These are phyloP conservation scores for Rhizomucor miehei DNA, from an alignment of 371 early-diverging fungal genomes.

Conservation along the genomic window DNA sequence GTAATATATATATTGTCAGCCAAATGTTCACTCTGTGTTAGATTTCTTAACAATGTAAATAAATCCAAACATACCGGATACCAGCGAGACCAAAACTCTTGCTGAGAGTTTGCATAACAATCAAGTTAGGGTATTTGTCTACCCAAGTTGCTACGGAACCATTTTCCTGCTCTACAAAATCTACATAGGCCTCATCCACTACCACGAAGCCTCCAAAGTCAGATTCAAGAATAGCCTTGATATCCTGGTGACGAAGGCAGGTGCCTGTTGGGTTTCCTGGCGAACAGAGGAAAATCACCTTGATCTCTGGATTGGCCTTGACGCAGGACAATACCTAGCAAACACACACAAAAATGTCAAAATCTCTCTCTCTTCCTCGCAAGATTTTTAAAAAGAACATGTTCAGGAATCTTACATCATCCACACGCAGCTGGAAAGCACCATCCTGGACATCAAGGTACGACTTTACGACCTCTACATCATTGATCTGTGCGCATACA, in stretches of 20 bases:
- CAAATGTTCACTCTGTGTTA: no score
- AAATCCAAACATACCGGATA: no score
- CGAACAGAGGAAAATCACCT: conserved; percentile 91
- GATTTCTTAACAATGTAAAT: no score
- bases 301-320: conserved; percentile 70
- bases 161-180: conserved; percentile 75
- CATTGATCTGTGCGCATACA: conserved; percentile 92
- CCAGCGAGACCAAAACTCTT: conserved; percentile 98
- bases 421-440: conserved; percentile 79
- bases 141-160: conserved; percentile 79
- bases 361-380: neutral
- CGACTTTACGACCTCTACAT: conserved; percentile 84
- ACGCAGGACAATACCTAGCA: conserved; percentile 66
- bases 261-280: conserved; percentile 99
- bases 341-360: conserved; percentile 2
- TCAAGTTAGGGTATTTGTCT: conserved; percentile 81
- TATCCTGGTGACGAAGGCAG: conserved; percentile 63
- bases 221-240: conserved; percentile 70
- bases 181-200: conserved; percentile 98
- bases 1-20: no score
- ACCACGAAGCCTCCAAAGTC: conserved; percentile 79
- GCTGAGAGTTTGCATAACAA: conserved; percentile 95
- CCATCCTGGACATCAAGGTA: conserved; percentile 73
- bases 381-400: neutral
- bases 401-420: conserved; percentile 57